Evolutionary conservation across 2,329 filamentous ascomycete species (phyloP).

Genomic region (Nemania sp.): DNA sequence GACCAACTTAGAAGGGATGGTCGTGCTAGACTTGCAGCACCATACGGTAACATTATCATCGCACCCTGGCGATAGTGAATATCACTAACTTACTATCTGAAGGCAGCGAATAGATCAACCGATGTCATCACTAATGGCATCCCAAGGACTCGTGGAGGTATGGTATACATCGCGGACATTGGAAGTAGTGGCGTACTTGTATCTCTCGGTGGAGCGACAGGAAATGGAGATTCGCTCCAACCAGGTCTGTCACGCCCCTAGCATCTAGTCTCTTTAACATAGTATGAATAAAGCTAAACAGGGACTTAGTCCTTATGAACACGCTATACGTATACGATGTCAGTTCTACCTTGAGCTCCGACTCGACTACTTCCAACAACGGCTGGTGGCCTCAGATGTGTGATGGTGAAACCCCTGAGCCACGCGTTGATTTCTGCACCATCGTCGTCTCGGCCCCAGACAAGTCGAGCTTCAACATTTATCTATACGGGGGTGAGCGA

Average conservation of each 20-base stretch:
- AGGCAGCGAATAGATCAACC: not conserved
- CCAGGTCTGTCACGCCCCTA: not conserved
- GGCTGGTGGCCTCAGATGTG: not conserved
- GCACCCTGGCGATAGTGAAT: not conserved
- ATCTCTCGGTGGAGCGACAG: not conserved
- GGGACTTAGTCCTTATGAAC: not conserved
- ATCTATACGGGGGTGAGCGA: not conserved
- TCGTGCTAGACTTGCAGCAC: not conserved
- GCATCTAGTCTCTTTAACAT: not conserved
- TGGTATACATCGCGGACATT: not conserved
- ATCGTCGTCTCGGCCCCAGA: not conserved
- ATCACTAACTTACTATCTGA: not conserved
- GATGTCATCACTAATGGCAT: not conserved
- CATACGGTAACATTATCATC: not conserved
- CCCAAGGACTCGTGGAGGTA: not conserved
- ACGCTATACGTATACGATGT: not conserved
- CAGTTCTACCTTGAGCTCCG: not conserved
- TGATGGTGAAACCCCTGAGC: not conserved
- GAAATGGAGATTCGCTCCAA: not conserved
- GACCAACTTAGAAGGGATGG: not conserved
- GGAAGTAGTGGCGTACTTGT: not conserved
- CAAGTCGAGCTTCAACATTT: not conserved
- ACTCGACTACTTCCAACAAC: not conserved
- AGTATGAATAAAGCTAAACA: not conserved
- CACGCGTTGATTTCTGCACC: not conserved